Evolutionary conservation across 2,329 filamentous ascomycete species (phyloP).

Genomic region (Malbranchea zuffiana): DNA sequence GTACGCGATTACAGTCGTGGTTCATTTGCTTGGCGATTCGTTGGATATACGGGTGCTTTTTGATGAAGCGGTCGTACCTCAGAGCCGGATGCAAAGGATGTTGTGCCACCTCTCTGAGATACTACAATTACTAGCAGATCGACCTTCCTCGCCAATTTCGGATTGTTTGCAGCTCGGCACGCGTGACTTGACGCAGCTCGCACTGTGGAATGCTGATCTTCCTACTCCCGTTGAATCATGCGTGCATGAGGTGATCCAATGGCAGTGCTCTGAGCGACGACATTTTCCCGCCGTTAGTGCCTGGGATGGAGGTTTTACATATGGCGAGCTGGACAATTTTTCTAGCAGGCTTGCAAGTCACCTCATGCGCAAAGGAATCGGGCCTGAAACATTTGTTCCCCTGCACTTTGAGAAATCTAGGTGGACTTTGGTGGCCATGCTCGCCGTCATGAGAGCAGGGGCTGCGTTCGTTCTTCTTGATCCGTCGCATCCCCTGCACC

Average conservation of each 20-base stretch:
- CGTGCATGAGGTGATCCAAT: constrained; percentile 16
- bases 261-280: constrained; percentile 11
- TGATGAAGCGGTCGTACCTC: too few relatives aligned
- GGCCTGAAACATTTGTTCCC: constrained; percentile 12
- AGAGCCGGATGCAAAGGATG: too few relatives aligned
- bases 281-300: constrained; percentile 15
- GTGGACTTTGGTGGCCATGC: constrained; percentile 14
- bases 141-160: too few relatives aligned
- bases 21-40: too few relatives aligned
- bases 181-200: too few relatives aligned
- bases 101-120: too few relatives aligned
- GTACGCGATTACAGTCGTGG: too few relatives aligned
- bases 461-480: constrained; percentile 14
- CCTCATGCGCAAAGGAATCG: constrained; percentile 17
- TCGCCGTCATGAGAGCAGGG: constrained; percentile 15
- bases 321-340: constrained; percentile 14
- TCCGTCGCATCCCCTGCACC: constrained; percentile 10
- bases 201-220: too few relatives aligned
- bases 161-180: too few relatives aligned
- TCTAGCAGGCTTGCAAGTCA: constrained; percentile 12
- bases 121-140: too few relatives aligned
- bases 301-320: constrained; percentile 17
- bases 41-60: too few relatives aligned
- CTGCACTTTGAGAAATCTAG: constrained; percentile 14
- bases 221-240: constrained; percentile 6